Conservation (phyloP, 2,329 filamentous ascomycete species). For the Eutypella sp. region DNA sequence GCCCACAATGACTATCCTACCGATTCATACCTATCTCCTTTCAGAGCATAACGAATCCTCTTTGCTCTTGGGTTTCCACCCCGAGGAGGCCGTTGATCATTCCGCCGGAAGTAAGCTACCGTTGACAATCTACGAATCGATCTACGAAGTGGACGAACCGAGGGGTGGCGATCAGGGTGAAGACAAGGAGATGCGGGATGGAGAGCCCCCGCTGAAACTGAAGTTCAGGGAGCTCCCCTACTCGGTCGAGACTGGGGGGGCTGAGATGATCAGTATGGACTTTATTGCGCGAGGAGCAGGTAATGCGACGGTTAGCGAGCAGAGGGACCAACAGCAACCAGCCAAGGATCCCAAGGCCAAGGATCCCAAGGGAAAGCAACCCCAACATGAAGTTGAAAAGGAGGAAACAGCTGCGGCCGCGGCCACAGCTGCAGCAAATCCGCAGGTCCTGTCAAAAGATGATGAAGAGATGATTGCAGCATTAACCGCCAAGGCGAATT, state of each 20-base stretch:
- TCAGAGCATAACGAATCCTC: constrained; percentile 75
- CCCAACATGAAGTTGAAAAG: constrained; percentile 21
- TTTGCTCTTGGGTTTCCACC: constrained; percentile 84
- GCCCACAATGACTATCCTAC: constrained; percentile 62
- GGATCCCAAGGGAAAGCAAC: constrained; percentile 49
- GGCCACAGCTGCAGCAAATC: no score
- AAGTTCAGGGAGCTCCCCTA: constrained; percentile 82
- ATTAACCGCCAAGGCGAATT: constrained; percentile 84
- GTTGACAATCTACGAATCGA: constrained; percentile 84
- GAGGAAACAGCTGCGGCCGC: no score
- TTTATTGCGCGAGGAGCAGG: constrained; percentile 83
- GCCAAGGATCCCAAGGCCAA: constrained; percentile 46
- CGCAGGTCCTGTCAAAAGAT: constrained; percentile 47
- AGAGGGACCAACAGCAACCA: constrained; percentile 35
- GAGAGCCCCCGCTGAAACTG: constrained; percentile 52
- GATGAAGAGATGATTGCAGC: constrained; percentile 59
- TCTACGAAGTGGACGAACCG: constrained; percentile 64
- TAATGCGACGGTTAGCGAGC: constrained; percentile 62
- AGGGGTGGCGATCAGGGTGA: constrained; percentile 45
- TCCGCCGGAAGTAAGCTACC: constrained; percentile 76
- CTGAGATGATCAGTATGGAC: constrained; percentile 96
- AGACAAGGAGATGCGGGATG: constrained; percentile 69
- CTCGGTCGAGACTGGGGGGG: constrained; percentile 87
- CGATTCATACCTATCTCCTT: constrained; percentile 74
- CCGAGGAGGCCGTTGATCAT: constrained; percentile 48